Evolutionary conservation across 2,329 filamentous ascomycete genomes (phyloP).

Genomic region (Aureobasidium sp.): DNA sequence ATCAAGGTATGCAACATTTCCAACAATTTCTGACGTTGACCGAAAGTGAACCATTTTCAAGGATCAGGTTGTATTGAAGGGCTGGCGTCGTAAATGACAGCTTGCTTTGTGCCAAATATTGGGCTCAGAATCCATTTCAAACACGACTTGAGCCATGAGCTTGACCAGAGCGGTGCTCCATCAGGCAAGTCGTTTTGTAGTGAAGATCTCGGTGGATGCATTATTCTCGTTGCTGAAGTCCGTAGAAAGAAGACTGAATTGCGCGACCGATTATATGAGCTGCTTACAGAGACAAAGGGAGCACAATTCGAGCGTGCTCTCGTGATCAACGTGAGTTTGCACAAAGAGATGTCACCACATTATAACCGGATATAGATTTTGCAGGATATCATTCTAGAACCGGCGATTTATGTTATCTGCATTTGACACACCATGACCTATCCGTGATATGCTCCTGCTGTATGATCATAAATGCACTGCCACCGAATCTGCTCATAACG

Average conservation of each 20-base stretch:
- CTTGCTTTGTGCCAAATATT: background rate
- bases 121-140: background rate
- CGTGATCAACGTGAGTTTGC: background rate
- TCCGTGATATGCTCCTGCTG: background rate
- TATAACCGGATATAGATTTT: background rate
- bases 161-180: background rate
- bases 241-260: background rate
- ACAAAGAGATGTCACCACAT: background rate
- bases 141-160: background rate
- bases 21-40: background rate
- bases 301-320: background rate
- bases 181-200: constrained; percentile 3
- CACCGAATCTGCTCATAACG: background rate
- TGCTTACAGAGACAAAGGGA: background rate
- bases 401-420: background rate
- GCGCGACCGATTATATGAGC: background rate
- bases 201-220: constrained; percentile 1
- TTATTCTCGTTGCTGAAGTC: background rate
- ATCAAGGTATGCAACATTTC: background rate
- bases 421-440: background rate
- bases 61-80: too few relatives aligned
- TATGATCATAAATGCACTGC: background rate
- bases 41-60: background rate
- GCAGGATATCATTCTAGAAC: too few relatives aligned
- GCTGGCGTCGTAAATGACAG: background rate